Evolutionary conservation across 2,329 filamentous ascomycete species (phyloP).

Genomic region (Paecilomyces formosus): DNA sequence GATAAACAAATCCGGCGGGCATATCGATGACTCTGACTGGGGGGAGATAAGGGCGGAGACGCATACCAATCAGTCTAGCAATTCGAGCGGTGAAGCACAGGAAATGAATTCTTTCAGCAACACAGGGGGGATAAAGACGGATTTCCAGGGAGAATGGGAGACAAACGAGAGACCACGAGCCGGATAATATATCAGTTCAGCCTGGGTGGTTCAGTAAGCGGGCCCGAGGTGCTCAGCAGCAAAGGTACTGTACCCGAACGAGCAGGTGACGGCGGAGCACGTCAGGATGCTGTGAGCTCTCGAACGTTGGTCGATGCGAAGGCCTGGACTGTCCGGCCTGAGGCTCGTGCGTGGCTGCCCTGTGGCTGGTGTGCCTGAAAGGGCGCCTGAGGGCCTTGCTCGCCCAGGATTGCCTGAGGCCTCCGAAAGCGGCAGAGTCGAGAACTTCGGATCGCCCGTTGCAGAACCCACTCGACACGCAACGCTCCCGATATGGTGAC

Average conservation of each 20-base stretch:
- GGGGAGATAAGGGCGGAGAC: background rate
- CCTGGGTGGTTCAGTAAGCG: too few species aligned
- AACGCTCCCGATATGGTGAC: background rate
- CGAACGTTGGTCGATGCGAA: background rate
- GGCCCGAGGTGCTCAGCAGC: background rate
- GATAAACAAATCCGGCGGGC: background rate
- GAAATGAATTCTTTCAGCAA: background rate
- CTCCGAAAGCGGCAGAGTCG: background rate
- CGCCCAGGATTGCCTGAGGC: background rate
- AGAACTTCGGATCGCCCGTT: background rate
- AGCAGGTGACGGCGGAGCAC: background rate
- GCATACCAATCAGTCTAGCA: background rate
- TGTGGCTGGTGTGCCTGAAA: background rate
- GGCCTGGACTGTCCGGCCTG: background rate
- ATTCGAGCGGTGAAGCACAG: background rate
- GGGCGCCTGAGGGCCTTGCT: background rate
- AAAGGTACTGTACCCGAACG: background rate
- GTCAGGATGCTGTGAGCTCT: background rate
- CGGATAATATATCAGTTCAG: background rate
- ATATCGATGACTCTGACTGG: background rate
- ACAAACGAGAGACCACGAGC: background rate
- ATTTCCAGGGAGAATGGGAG: background rate
- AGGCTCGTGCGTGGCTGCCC: background rate
- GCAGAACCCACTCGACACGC: background rate
- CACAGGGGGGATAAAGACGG: background rate